These are phyloP conservation scores for Ormosia emarginata DNA, from an alignment of 306 rosid species.

Conservation along the genomic window DNA sequence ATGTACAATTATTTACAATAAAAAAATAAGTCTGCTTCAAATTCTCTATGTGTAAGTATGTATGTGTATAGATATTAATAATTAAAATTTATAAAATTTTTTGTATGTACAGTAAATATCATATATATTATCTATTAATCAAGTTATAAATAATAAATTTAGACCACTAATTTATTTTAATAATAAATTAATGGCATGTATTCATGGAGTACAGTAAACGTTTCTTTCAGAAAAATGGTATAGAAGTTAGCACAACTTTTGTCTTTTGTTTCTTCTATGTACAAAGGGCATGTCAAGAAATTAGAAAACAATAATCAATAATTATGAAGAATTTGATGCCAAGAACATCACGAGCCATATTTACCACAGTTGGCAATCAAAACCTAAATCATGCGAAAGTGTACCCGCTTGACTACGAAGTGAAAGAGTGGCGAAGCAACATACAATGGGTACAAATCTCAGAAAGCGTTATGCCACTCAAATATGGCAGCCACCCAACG, in stretches of 20 bases:
- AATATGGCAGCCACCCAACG: slow-evolving; percentile 20
- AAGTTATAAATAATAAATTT: no score
- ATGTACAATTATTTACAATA: no score
- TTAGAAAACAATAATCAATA: not conserved
- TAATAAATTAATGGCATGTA: no score
- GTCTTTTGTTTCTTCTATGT: not conserved
- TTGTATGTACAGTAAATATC: no score
- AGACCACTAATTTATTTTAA: no score
- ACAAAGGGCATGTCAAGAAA: not conserved
- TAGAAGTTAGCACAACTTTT: slow-evolving; percentile 9
- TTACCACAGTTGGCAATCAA: not conserved
- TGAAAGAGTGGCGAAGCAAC: slow-evolving; percentile 13
- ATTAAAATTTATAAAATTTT: no score
- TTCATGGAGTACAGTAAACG: no score
- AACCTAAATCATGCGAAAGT: slow-evolving; percentile 2
- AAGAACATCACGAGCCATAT: not conserved
- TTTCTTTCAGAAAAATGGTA: not conserved
- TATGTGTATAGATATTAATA: no score
- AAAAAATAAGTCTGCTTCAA: no score
- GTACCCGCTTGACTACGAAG: not conserved
- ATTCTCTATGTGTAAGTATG: no score
- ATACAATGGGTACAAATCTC: slow-evolving; percentile 19
- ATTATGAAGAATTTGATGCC: not conserved
- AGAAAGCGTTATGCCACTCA: slow-evolving; percentile 13
- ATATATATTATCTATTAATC: no score